Conservation (phyloP, 1,284 basidiomycete species). For the Trichosporon faecale region DNA sequence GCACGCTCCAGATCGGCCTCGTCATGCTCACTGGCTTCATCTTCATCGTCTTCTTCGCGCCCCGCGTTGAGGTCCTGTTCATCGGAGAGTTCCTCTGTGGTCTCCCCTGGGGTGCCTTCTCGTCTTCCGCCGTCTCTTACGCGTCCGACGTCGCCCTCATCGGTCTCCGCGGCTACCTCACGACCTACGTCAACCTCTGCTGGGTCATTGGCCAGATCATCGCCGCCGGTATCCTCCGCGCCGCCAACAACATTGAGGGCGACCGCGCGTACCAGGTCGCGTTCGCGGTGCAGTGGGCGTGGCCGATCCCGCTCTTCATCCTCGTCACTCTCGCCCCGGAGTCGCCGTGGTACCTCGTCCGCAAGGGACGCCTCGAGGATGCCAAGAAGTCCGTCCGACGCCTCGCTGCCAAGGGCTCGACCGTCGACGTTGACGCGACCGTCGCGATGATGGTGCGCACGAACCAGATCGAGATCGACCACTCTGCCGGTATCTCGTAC, state of each 20-base stretch:
- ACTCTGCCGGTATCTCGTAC: slow-evolving; percentile 26
- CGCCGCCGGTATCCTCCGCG: slow-evolving; percentile 30
- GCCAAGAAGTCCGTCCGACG: slow-evolving; percentile 27
- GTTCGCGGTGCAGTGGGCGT: slow-evolving; percentile 52
- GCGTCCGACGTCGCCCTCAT: slow-evolving; percentile 55
- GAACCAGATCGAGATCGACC: slow-evolving; percentile 34
- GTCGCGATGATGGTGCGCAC: slow-evolving; percentile 39
- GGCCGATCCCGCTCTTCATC: slow-evolving; percentile 39
- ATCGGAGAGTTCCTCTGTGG: slow-evolving; percentile 33
- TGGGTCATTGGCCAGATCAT: slow-evolving; percentile 53
- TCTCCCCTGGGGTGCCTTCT: slow-evolving; percentile 53
- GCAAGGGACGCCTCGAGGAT: slow-evolving; percentile 28
- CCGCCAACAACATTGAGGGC: slow-evolving; percentile 14
- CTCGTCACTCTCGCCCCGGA: slow-evolving; percentile 30
- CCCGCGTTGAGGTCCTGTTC: slow-evolving; percentile 23
- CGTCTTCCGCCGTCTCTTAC: slow-evolving; percentile 42
- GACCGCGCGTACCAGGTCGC: slow-evolving; percentile 48
- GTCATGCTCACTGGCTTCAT: slow-evolving; percentile 38
- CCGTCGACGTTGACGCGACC: slow-evolving; percentile 32
- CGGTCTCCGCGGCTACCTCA: slow-evolving; percentile 32
- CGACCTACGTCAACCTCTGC: slow-evolving; percentile 54
- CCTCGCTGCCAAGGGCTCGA: slow-evolving; percentile 23
- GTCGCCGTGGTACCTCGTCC: slow-evolving; percentile 37
- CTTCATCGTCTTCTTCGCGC: slow-evolving; percentile 50
- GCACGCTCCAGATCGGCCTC: slow-evolving; percentile 30